Conservation (phyloP, 2,329 filamentous ascomycete species). For the Tolypocladium cylindrosporum region DNA sequence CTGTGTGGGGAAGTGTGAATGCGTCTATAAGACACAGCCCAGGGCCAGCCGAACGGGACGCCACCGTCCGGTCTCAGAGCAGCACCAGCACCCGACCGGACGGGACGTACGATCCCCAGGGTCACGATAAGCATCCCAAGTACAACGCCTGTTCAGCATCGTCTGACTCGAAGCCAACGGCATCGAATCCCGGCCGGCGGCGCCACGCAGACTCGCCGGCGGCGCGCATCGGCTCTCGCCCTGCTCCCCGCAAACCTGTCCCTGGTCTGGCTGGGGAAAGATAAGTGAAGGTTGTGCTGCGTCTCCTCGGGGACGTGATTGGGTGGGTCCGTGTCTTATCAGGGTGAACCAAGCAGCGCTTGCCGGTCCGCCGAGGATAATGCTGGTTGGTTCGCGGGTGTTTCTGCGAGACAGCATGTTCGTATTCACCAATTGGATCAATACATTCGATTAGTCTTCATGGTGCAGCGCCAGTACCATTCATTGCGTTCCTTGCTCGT, state of each 20-base stretch:
- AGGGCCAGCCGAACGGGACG: not conserved
- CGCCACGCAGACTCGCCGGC: not conserved
- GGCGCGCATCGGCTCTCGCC: not conserved
- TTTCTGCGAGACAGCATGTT: not conserved
- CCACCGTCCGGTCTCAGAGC: not conserved
- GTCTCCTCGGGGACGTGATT: not conserved
- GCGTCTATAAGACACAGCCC: not conserved
- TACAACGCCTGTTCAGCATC: too few species aligned
- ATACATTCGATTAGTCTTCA: not conserved
- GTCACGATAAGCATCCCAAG: not conserved
- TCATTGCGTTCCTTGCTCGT: too few species aligned
- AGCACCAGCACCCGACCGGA: too few species aligned
- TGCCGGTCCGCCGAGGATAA: not conserved
- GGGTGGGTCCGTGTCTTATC: not conserved
- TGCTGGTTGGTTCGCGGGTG: too few species aligned
- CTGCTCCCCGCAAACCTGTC: not conserved
- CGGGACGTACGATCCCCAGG: not conserved
- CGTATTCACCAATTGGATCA: not conserved
- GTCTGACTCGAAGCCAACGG: too few species aligned
- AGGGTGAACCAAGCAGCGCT: not conserved
- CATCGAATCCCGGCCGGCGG: not conserved
- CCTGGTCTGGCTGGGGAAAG: not conserved
- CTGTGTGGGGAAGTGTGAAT: too few species aligned
- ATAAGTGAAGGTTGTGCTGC: not conserved
- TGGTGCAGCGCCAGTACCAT: not conserved